Percentiles rank a stretch among this genome's conserved stretches.
These are phyloP conservation scores for Candida verbasci DNA, from an alignment of 805 yeast genomes.

Conservation along the genomic window DNA sequence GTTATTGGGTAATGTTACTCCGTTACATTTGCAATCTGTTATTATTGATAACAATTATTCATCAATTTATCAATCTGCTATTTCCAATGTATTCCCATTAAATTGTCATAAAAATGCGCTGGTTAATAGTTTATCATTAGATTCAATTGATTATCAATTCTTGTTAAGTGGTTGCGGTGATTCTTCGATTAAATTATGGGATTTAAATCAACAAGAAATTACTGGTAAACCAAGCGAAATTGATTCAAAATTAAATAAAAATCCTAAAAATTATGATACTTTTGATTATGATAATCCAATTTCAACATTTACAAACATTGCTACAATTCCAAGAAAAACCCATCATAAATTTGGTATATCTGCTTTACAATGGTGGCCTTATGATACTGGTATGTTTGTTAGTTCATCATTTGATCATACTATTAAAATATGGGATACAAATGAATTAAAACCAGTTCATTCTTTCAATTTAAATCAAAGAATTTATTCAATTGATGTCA, in stretches of 20 bases:
- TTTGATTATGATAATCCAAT: constrained; percentile 31
- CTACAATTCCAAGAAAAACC: constrained; percentile 33
- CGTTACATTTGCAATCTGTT: constrained; percentile 31
- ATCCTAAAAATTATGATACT: constrained; percentile 15
- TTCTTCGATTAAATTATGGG: constrained; percentile 66
- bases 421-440: constrained; percentile 79
- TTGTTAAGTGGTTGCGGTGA: constrained; percentile 73
- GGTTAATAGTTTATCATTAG: constrained; percentile 59
- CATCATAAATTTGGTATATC: constrained; percentile 73
- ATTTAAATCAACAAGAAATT: constrained; percentile 23
- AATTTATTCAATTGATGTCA: constrained; percentile 63
- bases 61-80: constrained; percentile 19
- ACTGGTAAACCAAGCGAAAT: constrained; percentile 12
- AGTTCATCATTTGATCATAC: constrained; percentile 76
- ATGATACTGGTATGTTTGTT: constrained; percentile 80
- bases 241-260: constrained; percentile 9
- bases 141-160: constrained; percentile 39
- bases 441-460: constrained; percentile 59
- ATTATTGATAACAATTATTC: constrained; percentile 34
- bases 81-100: constrained; percentile 30
- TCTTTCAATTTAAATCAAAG: constrained; percentile 57
- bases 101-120: constrained; percentile 47
- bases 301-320: constrained; percentile 21
- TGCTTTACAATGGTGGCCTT: constrained; percentile 80
- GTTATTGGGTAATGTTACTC: constrained; percentile 21